Evolutionary conservation across 2,329 filamentous ascomycete genomes (phyloP).

Genomic region (Sphaerostilbella broomeana): DNA sequence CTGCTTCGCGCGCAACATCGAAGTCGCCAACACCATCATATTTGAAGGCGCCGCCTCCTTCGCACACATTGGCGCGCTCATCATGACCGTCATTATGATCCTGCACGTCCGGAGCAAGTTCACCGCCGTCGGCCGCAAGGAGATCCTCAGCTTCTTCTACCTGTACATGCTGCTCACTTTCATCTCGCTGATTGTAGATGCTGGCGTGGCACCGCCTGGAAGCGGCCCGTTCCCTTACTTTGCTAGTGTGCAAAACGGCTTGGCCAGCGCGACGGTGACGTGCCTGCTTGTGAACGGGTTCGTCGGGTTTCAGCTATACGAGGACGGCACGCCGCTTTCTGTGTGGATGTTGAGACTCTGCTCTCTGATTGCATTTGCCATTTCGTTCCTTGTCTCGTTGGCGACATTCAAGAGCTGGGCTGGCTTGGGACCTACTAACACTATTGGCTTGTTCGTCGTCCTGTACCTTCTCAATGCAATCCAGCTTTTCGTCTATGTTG

Average conservation of each 20-base stretch:
- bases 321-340: constrained; percentile 88
- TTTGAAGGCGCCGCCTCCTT: constrained; percentile 88
- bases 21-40: constrained; percentile 96
- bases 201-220: constrained; percentile 82
- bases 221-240: constrained; percentile 84
- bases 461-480: constrained; percentile 87
- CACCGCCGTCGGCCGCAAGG: constrained; percentile 77
- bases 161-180: constrained; percentile 88
- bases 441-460: constrained; percentile 82
- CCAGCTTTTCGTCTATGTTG: constrained; percentile 76
- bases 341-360: constrained; percentile 84
- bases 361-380: constrained; percentile 73
- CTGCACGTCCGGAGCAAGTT: constrained; percentile 96
- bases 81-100: constrained; percentile 97
- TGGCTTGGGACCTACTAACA: constrained; percentile 77
- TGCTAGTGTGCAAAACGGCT: constrained; percentile 75
- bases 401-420: constrained; percentile 91
- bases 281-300: constrained; percentile 95
- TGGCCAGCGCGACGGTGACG: constrained; percentile 78
- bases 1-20: constrained; percentile 92
- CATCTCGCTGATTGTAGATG: constrained; percentile 82
- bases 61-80: constrained; percentile 82
- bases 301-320: constrained; percentile 95
- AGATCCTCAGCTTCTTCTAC: constrained; percentile 90
- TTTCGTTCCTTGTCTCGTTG: constrained; percentile 81